Conservation (phyloP, 306 rosid species). For the Cicer bijugum region DNA sequence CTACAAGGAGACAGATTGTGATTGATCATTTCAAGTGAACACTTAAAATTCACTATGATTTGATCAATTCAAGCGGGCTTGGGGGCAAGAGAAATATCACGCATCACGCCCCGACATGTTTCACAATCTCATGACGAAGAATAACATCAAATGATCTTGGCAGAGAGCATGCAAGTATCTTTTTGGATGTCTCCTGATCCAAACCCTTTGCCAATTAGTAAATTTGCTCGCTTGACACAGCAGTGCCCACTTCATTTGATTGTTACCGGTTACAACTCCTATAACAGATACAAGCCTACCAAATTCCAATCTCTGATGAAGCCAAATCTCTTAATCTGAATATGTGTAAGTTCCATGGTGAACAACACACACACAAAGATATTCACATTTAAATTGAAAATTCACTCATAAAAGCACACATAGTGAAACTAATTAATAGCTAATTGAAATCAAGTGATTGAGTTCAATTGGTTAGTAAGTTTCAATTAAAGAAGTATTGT, state of each 20-base stretch:
- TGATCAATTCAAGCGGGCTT: neutral
- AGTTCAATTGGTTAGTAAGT: too few species aligned
- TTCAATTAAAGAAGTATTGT: too few species aligned
- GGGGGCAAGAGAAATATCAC: constrained; percentile 53
- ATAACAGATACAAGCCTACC: constrained; percentile 86
- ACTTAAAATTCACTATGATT: neutral
- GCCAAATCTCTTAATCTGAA: constrained; percentile 83
- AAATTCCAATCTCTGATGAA: constrained; percentile 61
- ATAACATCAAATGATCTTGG: constrained; percentile 94
- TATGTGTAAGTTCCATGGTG: neutral
- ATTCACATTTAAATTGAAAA: neutral
- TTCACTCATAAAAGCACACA: neutral
- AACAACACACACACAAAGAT: neutral
- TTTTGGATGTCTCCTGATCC: constrained; percentile 97
- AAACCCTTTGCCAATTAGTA: constrained; percentile 96
- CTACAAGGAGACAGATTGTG: constrained; percentile 50
- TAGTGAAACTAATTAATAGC: neutral
- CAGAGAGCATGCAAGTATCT: constrained; percentile 95
- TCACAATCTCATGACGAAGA: constrained; percentile 92
- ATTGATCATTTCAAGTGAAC: constrained; percentile 4
- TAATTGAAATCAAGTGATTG: neutral
- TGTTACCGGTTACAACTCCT: constrained; percentile 89
- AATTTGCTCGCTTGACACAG: constrained; percentile 92
- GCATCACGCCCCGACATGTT: constrained; percentile 97
- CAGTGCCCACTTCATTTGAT: constrained; percentile 78